Evolutionary conservation across 2,329 filamentous ascomycete genomes (phyloP).

Genomic region (Pestalotiopsis sp.): DNA sequence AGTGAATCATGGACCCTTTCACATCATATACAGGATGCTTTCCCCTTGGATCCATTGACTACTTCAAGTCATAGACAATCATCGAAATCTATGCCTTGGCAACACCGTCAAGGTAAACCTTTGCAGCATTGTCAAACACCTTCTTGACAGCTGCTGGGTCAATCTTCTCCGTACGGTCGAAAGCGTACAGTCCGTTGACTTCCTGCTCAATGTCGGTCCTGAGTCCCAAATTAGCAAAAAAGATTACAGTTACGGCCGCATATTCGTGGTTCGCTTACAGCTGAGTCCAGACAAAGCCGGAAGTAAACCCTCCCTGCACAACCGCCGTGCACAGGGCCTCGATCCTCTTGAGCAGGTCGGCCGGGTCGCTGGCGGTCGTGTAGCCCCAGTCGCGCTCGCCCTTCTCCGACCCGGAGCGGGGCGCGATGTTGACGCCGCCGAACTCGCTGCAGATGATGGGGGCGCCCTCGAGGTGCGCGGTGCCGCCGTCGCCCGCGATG

Average conservation of each 20-base stretch:
- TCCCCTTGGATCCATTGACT: neutral
- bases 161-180: slow-evolving; percentile 61
- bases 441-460: slow-evolving; percentile 69
- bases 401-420: slow-evolving; percentile 36
- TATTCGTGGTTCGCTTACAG: slow-evolving; percentile 41
- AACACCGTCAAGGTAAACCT: slow-evolving; percentile 42
- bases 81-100: slow-evolving; percentile 10
- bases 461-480: slow-evolving; percentile 51
- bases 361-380: slow-evolving; percentile 61
- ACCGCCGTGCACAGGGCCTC: slow-evolving; percentile 60
- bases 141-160: slow-evolving; percentile 55
- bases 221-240: neutral
- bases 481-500: slow-evolving; percentile 45
- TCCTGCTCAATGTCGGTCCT: slow-evolving; percentile 65
- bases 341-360: slow-evolving; percentile 59
- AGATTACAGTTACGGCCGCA: neutral
- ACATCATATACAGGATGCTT: neutral
- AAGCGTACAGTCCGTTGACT: slow-evolving; percentile 66
- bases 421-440: slow-evolving; percentile 66
- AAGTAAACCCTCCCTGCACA: slow-evolving; percentile 55
- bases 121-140: slow-evolving; percentile 54
- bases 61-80: neutral
- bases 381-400: slow-evolving; percentile 64
- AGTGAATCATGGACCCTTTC: neutral
- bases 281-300: slow-evolving; percentile 68